Evolutionary conservation across 2,329 filamentous ascomycete genomes (phyloP).

Genomic region (Thelonectria blattea): DNA sequence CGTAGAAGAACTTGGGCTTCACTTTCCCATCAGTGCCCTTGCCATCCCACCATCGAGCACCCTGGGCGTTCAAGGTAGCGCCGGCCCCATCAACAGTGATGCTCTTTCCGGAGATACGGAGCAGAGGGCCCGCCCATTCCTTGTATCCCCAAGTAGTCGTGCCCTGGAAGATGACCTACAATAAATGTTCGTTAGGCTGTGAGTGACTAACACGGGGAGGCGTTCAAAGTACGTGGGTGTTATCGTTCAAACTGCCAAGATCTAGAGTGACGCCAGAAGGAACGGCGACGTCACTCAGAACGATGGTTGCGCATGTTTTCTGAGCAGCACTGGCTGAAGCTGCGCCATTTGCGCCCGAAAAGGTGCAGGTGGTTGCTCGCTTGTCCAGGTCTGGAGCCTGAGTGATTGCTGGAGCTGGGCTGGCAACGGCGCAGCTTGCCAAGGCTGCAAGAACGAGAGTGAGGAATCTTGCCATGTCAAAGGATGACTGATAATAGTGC

Average conservation of each 20-base stretch:
- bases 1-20: conserved; percentile 36
- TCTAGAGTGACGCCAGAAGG: conserved; percentile 31
- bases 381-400: conserved; percentile 25
- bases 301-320: conserved; percentile 27
- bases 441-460: not conserved
- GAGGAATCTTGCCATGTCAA: not conserved
- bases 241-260: conserved; percentile 29
- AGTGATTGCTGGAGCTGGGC: conserved; percentile 10
- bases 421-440: not conserved
- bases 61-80: conserved; percentile 28
- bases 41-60: conserved; percentile 34
- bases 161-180: conserved; percentile 32
- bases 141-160: conserved; percentile 35
- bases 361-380: conserved; percentile 29
- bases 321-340: conserved; percentile 24
- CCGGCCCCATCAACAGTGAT: conserved; percentile 34
- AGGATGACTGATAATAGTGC: too few species aligned
- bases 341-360: conserved; percentile 29
- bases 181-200: too few species aligned
- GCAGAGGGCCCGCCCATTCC: conserved; percentile 33
- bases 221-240: conserved; percentile 17
- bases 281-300: conserved; percentile 26
- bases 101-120: conserved; percentile 29
- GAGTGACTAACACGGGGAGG: not conserved
- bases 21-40: conserved; percentile 27